These are phyloP conservation scores for Rhodotorula graminis DNA, from an alignment of 768 basidiomycete species.

Conservation along the genomic window DNA sequence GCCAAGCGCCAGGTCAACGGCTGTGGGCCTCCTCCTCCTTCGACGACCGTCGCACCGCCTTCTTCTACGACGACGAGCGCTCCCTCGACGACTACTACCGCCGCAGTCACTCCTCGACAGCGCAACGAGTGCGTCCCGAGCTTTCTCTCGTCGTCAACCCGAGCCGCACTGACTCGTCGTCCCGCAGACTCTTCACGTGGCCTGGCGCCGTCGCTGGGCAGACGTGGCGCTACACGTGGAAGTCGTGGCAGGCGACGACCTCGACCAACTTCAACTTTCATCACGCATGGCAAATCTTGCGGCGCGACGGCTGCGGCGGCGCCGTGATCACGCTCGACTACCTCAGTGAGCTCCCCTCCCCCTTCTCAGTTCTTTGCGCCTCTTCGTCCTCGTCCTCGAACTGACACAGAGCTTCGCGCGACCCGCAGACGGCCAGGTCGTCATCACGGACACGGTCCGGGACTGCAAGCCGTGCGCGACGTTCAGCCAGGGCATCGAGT, in stretches of 20 bases:
- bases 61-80: constrained; percentile 6
- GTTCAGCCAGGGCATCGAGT: neutral
- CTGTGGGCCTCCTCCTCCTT: neutral
- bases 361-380: neutral
- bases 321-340: constrained; percentile 24
- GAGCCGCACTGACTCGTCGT: neutral
- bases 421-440: constrained; percentile 14
- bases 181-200: constrained; percentile 18
- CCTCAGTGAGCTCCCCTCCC: neutral
- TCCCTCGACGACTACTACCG: neutral
- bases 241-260: constrained; percentile 2
- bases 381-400: neutral
- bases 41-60: neutral
- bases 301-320: constrained; percentile 24
- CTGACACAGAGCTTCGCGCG: neutral
- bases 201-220: constrained; percentile 7
- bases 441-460: neutral
- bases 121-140: constrained; percentile 7
- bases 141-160: neutral
- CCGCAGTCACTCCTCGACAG: neutral
- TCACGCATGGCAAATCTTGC: constrained; percentile 27
- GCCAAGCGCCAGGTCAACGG: constrained; percentile 15
- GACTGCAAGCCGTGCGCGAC: neutral
- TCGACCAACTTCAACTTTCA: constrained; percentile 10
- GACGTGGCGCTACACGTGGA: constrained; percentile 19